Evolutionary conservation across 768 basidiomycete species (phyloP), one percentile per base, ranked within the genome.

Genomic region (Sarcodon sp.): DNA sequence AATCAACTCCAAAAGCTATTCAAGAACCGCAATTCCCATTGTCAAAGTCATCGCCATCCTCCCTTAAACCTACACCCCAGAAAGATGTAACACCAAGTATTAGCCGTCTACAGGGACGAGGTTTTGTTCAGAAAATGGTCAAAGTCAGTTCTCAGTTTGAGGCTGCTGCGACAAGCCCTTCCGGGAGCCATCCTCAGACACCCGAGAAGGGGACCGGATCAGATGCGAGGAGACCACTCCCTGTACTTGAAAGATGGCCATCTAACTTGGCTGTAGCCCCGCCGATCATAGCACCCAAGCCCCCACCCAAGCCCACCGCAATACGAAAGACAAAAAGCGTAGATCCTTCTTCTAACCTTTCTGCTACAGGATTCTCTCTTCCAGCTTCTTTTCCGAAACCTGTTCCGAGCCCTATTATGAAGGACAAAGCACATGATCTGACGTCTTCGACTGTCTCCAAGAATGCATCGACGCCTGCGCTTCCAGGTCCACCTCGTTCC

Each of bases 11-110:
- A 4, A 73, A 74, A 16, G 55, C 65, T 0, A 61, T 71, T 1
- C 54, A 64, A 50, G 64, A 59, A 35, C 72, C 71, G 27, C 69
- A 66, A 44, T 67, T 71, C 37, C 67, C 75, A 16, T 69, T 72
- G 4, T 53, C 61, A 12, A 66, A 66, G 16, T 61, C 72, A 31
- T 77, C 83, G 4, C 73, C 77, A 13, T 76, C 74, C 4, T 82
- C 87, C 58, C 65, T 80, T 27, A 79, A 75, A 41, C 66, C 69
- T 2, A 64, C 75, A 7, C 58, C 70, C 3, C 61, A 69, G 46
- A 89, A 88, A 59, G 86, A 87, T 41, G 76, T 76, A 3, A 87
- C 86, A 1, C 88, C 88, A 0, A 88, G 85, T 59, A 76, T 90
- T 33, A 89, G 84, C 51, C 69, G 87, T 51, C 64, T 91, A 13